These are phyloP conservation scores for Phytophthora fragariaefolia DNA, from an alignment of 352 stramenopile species.

Conservation along the genomic window DNA sequence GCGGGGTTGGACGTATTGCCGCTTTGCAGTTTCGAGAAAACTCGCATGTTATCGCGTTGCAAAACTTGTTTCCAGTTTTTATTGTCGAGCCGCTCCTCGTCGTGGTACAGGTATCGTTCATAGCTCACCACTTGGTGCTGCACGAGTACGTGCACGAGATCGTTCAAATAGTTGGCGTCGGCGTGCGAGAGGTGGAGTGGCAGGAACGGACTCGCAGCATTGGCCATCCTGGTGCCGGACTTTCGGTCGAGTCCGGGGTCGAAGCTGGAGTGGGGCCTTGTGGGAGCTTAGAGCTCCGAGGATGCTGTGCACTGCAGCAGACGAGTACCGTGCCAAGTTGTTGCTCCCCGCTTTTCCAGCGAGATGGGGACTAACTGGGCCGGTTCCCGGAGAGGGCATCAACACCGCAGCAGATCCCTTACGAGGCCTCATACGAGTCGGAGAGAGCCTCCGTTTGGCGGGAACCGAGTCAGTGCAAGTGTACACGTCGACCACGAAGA, in stretches of 20 bases:
- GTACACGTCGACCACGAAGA: not conserved
- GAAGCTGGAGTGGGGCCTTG: constrained; percentile 18
- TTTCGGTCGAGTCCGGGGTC: too few species aligned
- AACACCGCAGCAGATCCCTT: constrained; percentile 30
- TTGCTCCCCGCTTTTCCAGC: constrained; percentile 21
- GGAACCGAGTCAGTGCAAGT: constrained; percentile 11
- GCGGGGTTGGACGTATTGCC: not conserved
- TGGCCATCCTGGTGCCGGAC: not conserved
- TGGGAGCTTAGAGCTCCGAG: not conserved
- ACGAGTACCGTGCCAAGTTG: not conserved
- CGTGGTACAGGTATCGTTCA: constrained; percentile 39
- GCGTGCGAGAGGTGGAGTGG: constrained; percentile 30
- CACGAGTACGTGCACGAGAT: constrained; percentile 41
- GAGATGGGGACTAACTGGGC: constrained; percentile 26
- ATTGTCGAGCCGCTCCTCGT: constrained; percentile 33
- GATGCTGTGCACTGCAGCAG: too few species aligned
- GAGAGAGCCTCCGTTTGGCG: not conserved
- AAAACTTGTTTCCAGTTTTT: constrained; percentile 40
- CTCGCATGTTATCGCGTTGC: constrained; percentile 34
- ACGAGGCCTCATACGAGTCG: not conserved
- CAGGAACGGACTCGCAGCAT: constrained; percentile 32
- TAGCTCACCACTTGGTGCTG: constrained; percentile 34
- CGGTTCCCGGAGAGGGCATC: constrained; percentile 7
- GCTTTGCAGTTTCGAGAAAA: constrained; percentile 33
- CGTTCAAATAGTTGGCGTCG: constrained; percentile 35